A percentile compares a stretch with the other conserved stretches of the same genome.
phyloP scores from a whole-genome alignment of 2,329 filamentous ascomycete genomes.

The Hortaea werneckii region DNA sequence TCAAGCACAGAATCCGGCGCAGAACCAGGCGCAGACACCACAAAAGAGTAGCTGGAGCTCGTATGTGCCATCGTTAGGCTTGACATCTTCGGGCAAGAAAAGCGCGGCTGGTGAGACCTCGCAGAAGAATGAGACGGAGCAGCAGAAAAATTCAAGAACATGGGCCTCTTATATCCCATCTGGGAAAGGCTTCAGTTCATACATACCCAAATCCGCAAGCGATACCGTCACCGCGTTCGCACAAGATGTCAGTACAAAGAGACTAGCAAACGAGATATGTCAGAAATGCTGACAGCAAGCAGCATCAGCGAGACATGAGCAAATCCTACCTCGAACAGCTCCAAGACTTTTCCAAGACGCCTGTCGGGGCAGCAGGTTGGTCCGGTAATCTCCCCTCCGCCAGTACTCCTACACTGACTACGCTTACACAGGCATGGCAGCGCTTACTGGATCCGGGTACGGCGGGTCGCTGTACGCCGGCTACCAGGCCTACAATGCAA shows the following conservation, averaged over 20 bases:
- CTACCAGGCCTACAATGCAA: constrained; percentile 37
- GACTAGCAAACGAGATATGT: background rate
- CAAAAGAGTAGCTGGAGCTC: constrained; percentile 24
- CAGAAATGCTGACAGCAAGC: background rate
- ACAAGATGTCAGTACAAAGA: constrained; percentile 20
- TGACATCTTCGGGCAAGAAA: constrained; percentile 14
- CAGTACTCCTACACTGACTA: constrained; percentile 14
- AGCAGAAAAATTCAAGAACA: constrained; percentile 27
- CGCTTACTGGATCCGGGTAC: constrained; percentile 37
- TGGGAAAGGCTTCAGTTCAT: constrained; percentile 38
- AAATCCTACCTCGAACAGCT: constrained; percentile 42
- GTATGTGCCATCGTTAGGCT: constrained; percentile 19
- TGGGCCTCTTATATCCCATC: constrained; percentile 40
- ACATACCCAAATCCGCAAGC: constrained; percentile 34
- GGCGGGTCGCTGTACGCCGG: constrained; percentile 39
- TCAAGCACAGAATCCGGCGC: constrained; percentile 3
- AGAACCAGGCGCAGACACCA: constrained; percentile 1
- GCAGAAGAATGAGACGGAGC: constrained; percentile 21
- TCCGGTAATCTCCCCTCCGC: constrained; percentile 7
- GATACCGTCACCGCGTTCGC: constrained; percentile 35
- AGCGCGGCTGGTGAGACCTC: constrained; percentile 5
- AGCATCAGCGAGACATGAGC: constrained; percentile 35
- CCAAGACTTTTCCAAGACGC: constrained; percentile 41
- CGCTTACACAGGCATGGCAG: constrained; percentile 23
- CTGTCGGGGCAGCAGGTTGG: constrained; percentile 37